Evolutionary conservation across 768 basidiomycete genomes (phyloP), one percentile per base, ranked within the genome.

Genomic region (Suillus subaureus): DNA sequence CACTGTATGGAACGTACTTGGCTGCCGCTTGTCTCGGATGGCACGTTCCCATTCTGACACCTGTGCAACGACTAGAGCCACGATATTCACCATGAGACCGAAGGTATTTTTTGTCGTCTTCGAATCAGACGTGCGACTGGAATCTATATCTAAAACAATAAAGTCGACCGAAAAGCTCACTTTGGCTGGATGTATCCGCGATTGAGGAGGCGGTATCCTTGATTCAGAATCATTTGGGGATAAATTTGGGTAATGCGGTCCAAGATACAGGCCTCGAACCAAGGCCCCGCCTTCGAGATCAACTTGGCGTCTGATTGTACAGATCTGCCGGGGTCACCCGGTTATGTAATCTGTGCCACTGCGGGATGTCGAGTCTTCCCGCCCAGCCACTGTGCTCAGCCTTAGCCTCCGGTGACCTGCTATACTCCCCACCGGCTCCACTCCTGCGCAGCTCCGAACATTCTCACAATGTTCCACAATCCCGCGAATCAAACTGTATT

Each of bases 381-480:
- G 57, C 39, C 40, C 39, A 40, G 37, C 57, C 57, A 58, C 52
- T 54, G 16, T 18, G 40, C 58, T 42, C 58, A 60, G 57, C 57
- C 57, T 60, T 23, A 58, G 23, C 39, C 56, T 11, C 11, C 57
- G 26, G 57, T 26, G 12, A 39, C 16, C 23, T 16, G 39, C 16
- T 40, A 4, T 16, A 58, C 37, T 58, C 57, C n/a, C 15, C 16
- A 16, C 58, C 58, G 39, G 58, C 58, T 42, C 58, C 39, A 60
- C 18, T 55, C 31, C 18, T 21, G n/a, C 26, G 40, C 58, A 31
- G 58, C 58, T 9, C 6, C 23, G 15, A 26, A 28, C 1, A 37
- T 37, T 1, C 3, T 39, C 8, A 5, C 16, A 28, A 3, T 16
- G 13, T 23, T 58, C 12, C 39, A 23, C 39, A 12, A 40, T 1